Evolutionary conservation across 352 stramenopile species (phyloP), one percentile per base, ranked within the genome.

Genomic region (Phytopythium kandeliae): DNA sequence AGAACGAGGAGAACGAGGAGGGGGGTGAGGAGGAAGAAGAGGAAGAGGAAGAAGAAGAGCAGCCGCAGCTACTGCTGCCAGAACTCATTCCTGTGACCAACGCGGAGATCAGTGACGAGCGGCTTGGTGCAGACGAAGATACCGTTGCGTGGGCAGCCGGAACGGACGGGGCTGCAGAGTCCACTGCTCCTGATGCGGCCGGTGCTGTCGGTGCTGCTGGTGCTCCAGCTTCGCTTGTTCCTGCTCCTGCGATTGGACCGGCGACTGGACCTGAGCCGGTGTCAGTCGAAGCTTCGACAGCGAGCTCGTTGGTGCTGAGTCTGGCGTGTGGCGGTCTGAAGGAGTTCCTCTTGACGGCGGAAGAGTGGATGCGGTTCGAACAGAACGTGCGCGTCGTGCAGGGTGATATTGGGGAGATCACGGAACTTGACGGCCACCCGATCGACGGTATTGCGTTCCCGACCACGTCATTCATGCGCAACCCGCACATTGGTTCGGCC

Each of bases 381-480:
- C 15, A 59, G 0, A 45, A 48, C 11, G 57, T 85, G 34, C 26
- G 62, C 12, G 63, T 85, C 7, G 36, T 85, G 11, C 41, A 57
- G 48, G 73, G 62, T 6, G 65, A 81, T 48, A 79, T 81, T 55
- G 60, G 59, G 13, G 36, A 62, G 15, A 78, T 85, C 30, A 25
- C 58, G 25, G 50, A 6, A 7, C 35, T 78, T 7, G 56, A 51
- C 4, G 51, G 40, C 10, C 49, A 58, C 37, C 12, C n/a, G 1
- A 44, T 79, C 16, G 65, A 79, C 31, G 69, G 57, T 33, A 36
- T 79, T 13, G 62, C 60, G 16, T 79, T 76, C 45, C 63, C 63
- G 1, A 79, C 65, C 4, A 33, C 48, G 6, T 19, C 44, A 6
- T 57, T 40, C 25, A 15, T 76, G 21, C 54, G 37, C 13, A 68